These are phyloP conservation scores for Colletotrichum eleusines DNA, from an alignment of 2,329 filamentous ascomycete species.

Conservation along the genomic window DNA sequence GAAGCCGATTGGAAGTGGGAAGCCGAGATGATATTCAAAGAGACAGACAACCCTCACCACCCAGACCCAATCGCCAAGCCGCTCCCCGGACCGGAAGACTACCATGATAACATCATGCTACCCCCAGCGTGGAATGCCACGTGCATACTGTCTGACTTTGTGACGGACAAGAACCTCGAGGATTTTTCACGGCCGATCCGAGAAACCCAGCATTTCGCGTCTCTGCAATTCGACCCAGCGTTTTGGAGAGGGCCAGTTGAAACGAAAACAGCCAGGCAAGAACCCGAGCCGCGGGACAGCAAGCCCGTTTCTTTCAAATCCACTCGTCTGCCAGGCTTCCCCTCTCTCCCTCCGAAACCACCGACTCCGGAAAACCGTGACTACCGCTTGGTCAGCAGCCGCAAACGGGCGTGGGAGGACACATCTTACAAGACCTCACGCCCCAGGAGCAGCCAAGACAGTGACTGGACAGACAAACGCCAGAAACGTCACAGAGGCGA, in stretches of 20 bases:
- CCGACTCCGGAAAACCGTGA: constrained; percentile 32
- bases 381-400: constrained; percentile 14
- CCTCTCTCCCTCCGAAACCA: constrained; percentile 35
- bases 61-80: constrained; percentile 63
- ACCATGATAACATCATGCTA: constrained; percentile 60
- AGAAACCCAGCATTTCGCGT: constrained; percentile 55
- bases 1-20: constrained; percentile 56
- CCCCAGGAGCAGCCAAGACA: not conserved
- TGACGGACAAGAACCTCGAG: constrained; percentile 56
- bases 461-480: constrained; percentile 13
- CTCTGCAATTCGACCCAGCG: constrained; percentile 57
- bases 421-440: constrained; percentile 10
- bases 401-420: constrained; percentile 38
- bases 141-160: constrained; percentile 59
- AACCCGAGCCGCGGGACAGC: constrained; percentile 21
- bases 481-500: constrained; percentile 34
- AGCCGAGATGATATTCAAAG: constrained; percentile 53
- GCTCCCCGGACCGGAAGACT: constrained; percentile 52
- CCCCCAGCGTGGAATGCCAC: constrained; percentile 58
- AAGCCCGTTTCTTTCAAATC: constrained; percentile 29
- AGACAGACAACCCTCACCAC: constrained; percentile 49
- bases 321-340: constrained; percentile 32
- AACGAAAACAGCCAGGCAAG: not conserved
- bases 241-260: constrained; percentile 49
- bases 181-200: constrained; percentile 58